Evolutionary conservation across 1,284 basidiomycete species (phyloP).

Genomic region (Ceratobasidium theobromae): DNA sequence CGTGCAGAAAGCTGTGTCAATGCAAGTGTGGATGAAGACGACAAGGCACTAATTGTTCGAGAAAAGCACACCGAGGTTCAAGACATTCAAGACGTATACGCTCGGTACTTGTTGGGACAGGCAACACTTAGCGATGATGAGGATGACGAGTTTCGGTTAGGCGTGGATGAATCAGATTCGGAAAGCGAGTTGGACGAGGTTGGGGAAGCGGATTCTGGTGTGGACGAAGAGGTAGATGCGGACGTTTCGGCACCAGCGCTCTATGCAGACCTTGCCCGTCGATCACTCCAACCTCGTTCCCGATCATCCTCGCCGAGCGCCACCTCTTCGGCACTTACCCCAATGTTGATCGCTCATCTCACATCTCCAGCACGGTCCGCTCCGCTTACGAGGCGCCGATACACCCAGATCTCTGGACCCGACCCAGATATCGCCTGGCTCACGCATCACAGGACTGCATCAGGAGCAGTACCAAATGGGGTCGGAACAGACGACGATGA

Average conservation of each 20-base stretch:
- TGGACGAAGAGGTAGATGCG: slow-evolving; percentile 38
- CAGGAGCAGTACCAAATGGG: not conserved
- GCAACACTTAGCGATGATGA: slow-evolving; percentile 60
- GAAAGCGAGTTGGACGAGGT: not conserved
- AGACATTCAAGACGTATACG: slow-evolving; percentile 50
- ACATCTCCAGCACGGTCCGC: slow-evolving; percentile 44
- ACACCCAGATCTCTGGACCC: slow-evolving; percentile 42
- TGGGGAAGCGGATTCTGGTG: slow-evolving; percentile 35
- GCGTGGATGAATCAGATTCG: slow-evolving; percentile 26
- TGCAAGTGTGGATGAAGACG: not conserved
- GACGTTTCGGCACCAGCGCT: slow-evolving; percentile 45
- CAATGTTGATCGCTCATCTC: slow-evolving; percentile 56
- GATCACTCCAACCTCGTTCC: slow-evolving; percentile 36
- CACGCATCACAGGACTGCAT: too few species aligned
- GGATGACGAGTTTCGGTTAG: slow-evolving; percentile 51
- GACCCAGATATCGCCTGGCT: slow-evolving; percentile 5
- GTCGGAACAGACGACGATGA: slow-evolving; percentile 40
- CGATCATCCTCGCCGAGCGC: not conserved
- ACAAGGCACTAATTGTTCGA: not conserved
- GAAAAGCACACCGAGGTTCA: slow-evolving; percentile 32
- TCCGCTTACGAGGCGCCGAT: slow-evolving; percentile 53
- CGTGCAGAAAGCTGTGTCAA: not conserved
- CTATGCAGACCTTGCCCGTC: slow-evolving; percentile 49
- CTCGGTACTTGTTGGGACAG: slow-evolving; percentile 63
- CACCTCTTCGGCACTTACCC: slow-evolving; percentile 39